Evolutionary conservation across 352 stramenopile genomes (phyloP), one percentile per base, ranked within the genome.

Genomic region (Pythium aquatile): DNA sequence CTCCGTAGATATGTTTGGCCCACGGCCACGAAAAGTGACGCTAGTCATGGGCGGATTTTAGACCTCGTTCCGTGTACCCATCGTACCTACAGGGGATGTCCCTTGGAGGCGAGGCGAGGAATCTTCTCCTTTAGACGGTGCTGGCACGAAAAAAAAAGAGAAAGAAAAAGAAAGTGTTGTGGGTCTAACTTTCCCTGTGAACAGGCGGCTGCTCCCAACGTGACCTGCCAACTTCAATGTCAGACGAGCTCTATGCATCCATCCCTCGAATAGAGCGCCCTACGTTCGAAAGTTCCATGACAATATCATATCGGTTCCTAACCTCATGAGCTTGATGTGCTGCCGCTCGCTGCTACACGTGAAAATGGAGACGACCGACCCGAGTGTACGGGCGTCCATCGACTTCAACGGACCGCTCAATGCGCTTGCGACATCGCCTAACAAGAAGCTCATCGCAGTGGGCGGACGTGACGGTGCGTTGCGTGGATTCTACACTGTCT

Each of bases 371-470:
- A 67, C 70, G 37, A 57, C 68, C 10, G 72, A 63, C 35, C 70
- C 69, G 44, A 90, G 83, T 66, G 85, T 94, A 68, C 82, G 85
- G 59, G 84, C 85, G 30, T 93, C 85, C 39, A 90, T 94, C 72
- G 87, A 96, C 74, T 96, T 96, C 62, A 93, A 76, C 61, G 85
- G 87, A 2, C 87, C 85, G 16, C 75, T 96, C 17, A 96, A 94
- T 63, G 85, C 87, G 66, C 72, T 96, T 16, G 89, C 85, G 10
- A 90, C 81, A 59, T 96, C 87, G 39, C 85, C 84, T 16, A 94
- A 87, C 71, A 91, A 91, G 62, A 78, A 79, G 51, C 62, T 94
- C 17, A 82, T 96, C 48, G 87, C 87, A 13, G 87, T 96, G 17
- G 87, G 87, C n/a, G 87, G 87, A 6, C 76, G 87, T 66, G 87